A percentile compares a stretch with the other conserved stretches of the same genome.
phyloP scores from a whole-genome alignment of 768 basidiomycete species.

The Phanerochaete carnosa region DNA sequence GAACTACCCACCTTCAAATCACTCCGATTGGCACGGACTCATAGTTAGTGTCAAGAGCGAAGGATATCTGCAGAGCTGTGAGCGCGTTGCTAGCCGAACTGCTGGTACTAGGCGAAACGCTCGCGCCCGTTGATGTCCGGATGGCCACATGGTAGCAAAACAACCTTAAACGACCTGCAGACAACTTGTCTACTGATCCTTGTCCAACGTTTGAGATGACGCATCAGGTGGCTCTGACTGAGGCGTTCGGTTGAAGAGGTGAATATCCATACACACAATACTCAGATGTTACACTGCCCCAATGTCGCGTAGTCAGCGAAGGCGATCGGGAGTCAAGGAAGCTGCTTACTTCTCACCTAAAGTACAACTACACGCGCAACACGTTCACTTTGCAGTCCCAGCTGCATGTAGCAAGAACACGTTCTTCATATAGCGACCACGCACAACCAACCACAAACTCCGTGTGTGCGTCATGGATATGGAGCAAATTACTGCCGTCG shows the following conservation, averaged over 20 bases:
- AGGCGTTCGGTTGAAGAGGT: background rate
- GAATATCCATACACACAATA: background rate
- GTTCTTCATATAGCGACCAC: constrained; percentile 92
- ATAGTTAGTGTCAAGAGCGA: too few relatives aligned
- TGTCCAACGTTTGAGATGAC: too few relatives aligned
- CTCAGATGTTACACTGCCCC: background rate
- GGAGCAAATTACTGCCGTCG: constrained; percentile 48
- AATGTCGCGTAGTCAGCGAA: background rate
- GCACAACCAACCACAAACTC: constrained; percentile 92
- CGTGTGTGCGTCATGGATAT: constrained; percentile 85
- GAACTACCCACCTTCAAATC: too few relatives aligned
- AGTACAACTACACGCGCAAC: constrained; percentile 46
- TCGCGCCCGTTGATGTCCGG: too few relatives aligned
- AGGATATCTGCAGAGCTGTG: too few relatives aligned
- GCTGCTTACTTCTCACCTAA: background rate
- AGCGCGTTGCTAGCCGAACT: too few relatives aligned
- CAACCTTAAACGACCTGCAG: too few relatives aligned
- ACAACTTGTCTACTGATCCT: too few relatives aligned
- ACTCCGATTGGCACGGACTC: too few relatives aligned
- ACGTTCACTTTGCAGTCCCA: constrained; percentile 89
- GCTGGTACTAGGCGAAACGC: too few relatives aligned
- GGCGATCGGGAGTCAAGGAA: background rate
- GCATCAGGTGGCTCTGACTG: background rate
- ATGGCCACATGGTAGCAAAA: too few relatives aligned
- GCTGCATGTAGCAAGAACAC: constrained; percentile 81